Base-by-base conservation (phyloP, 2,329 filamentous ascomycete genomes). In the Apiospora kogelbergensis region DNA sequence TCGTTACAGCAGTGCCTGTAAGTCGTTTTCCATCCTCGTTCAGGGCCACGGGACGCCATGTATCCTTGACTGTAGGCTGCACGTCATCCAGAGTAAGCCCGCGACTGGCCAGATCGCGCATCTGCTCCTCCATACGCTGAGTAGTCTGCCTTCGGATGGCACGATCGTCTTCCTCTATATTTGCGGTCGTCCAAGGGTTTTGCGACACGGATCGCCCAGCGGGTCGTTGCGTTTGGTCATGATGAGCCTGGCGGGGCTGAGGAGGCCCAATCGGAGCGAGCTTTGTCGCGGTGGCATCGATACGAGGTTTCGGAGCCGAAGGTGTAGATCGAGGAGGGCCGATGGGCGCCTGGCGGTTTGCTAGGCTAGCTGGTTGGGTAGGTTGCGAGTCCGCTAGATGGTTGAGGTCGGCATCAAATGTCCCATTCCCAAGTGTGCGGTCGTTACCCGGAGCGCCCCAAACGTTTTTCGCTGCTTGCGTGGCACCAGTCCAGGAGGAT, bases 401-500 rank as follows among this genome's bases (percentile, higher is more conserved):
- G 37, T 84, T 85, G 66, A 91, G 83, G 72, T 89, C 88, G 15
- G 88, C 84, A 68, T 87, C 89, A 75, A 95, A 95, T 0, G 91
- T 93, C 57, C 92, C 92, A 77, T 95, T 95, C 3, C 92, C 92
- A 24, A 95, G 88, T 13, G 88, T 90, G 67, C 90, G 86, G 72
- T 93, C 90, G 73, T 88, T 90, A 68, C 89, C 88, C n/a, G 90
- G 90, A 57, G 91, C 89, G 22, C 90, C 92, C 92, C 92, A 95
- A 22, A 94, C 90, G 76, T 91, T 93, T 64, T 86, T 84, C 15
- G 84, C 78, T 13, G 82, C 72, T 60, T 83, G 80, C 64, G 84
- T 76, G 24, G 77, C 76, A 37, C 81, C 75, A 37, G 81, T 81
- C 88, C 89, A 90, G 1, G 84, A 80, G 13, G 84, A 77, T 67